Evolutionary conservation across 1,284 basidiomycete genomes (phyloP), one percentile per base, ranked within the genome.

Genomic region (Apiotrichum brassicae): DNA sequence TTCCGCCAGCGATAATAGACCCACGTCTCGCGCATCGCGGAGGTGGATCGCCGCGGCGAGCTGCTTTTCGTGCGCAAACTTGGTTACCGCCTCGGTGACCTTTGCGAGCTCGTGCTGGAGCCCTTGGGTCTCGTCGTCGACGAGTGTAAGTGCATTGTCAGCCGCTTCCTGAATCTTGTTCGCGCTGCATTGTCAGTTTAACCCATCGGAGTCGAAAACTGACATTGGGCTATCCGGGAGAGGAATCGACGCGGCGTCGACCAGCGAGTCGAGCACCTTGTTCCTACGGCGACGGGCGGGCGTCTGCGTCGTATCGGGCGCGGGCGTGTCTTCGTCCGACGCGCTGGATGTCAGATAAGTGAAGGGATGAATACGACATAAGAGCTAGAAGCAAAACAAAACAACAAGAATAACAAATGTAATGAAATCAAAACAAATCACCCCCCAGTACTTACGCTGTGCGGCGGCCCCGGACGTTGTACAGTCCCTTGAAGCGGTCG

Each of bases 401-500:
- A n/a, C n/a, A n/a, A n/a, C n/a, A n/a, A n/a, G n/a, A n/a, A n/a
- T n/a, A n/a, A n/a, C n/a, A n/a, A n/a, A n/a, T n/a, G n/a, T n/a
- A n/a, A n/a, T n/a, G n/a, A n/a, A n/a, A n/a, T n/a, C n/a, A n/a
- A n/a, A n/a, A n/a, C n/a, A n/a, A n/a, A n/a, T n/a, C n/a, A n/a
- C n/a, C n/a, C n/a, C n/a, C n/a, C n/a, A n/a, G 33, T 26, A 25
- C 24, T 25, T 18, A n/a, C 35, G 28, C 12, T 19, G 19, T n/a
- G n/a, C 36, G 40, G 40, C 30, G 23, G 22, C 47, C 36, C 28
- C 48, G 39, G 40, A 45, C 33, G 25, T 26, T 30, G 53, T 66
- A 72, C n/a, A 72, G 53, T 2, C 71, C 69, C 49, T 68, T 68
- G 63, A 67, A 72, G 34, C 35, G 43, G 7, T 66, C 56, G 35